Conservation (phyloP, 495 filamentous ascomycete genomes). For the Bombardia bombarda region DNA sequence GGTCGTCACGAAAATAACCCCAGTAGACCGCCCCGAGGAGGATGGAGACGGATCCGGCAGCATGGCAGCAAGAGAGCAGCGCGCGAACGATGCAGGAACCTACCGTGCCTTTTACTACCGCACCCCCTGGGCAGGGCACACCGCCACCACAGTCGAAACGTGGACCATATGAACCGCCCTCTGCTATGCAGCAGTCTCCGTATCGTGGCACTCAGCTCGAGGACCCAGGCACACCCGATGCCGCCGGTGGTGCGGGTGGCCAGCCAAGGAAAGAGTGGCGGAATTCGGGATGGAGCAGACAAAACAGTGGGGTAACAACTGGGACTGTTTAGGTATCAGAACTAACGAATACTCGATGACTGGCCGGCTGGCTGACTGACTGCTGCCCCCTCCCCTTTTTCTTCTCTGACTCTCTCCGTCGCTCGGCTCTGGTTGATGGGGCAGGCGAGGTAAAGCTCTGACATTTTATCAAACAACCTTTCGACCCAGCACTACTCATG, state of each 20-base stretch:
- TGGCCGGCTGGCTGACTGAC: background rate
- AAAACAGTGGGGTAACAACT: conserved; percentile 28
- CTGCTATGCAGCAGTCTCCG: conserved; percentile 12
- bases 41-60: conserved; percentile 70
- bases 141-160: conserved; percentile 36
- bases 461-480: no score
- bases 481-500: no score
- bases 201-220: conserved; percentile 7
- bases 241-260: conserved; percentile 19
- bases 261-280: conserved; percentile 40
- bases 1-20: conserved; percentile 39
- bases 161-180: conserved; percentile 26
- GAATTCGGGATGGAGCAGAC: conserved; percentile 43
- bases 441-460: no score
- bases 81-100: conserved; percentile 70
- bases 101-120: conserved; percentile 19
- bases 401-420: background rate
- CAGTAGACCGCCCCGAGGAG: conserved; percentile 41
- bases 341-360: background rate
- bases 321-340: conserved; percentile 18
- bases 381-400: background rate
- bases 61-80: conserved; percentile 74
- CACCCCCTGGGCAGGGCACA: conserved; percentile 20
- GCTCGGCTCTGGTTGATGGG: background rate
- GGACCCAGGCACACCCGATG: conserved; percentile 17